Base-by-base conservation (phyloP, 768 basidiomycete species). In the Thelephora aurantiotincta region DNA sequence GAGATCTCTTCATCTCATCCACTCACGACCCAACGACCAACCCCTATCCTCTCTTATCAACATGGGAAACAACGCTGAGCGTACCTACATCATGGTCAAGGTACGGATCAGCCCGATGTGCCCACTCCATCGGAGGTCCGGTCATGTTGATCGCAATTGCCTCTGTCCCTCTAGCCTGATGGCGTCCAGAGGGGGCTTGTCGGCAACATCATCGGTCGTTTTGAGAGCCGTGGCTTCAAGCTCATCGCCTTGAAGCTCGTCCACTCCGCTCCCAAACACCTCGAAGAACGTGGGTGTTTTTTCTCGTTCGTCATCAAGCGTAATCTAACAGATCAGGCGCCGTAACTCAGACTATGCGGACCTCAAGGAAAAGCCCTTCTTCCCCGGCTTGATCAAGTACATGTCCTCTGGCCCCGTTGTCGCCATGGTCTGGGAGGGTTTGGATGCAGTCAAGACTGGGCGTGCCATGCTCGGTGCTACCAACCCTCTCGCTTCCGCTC, bases 61-160 rank as follows among this genome's bases (percentile, higher is more conserved):
- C 60, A 55, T 53, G 55, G 45, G 60, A 53, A 65, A 56, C 63
- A 85, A 84, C 83, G 81, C 87, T 56, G 92, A 97, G 65, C 90
- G 89, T 67, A 94, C 93, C 67, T 97, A 94, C 73, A 98, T 98
- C 75, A 97, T 97, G 94, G 77, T 98, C 82, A 99, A 97, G 91
- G 89, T 82, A 47, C 43, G 59, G 37, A 16, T 38, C 37, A 38
- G 37, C 20, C 26, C 11, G 37, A 3, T 38, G 16, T 20, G n/a
- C 11, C 11, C n/a, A 20, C 11, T 11, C 37, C n/a, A 11, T 16
- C 11, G 20, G 33, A 18, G 9, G 11, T 33, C 34, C 19, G 6
- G 37, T 16, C 47, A 36, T 38, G 23, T 16, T 37, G 18, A 16
- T 36, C 13, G 49, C 7, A n/a, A 41, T 54, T 22, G 44, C 33